Base-by-base conservation (phyloP, 371 early-diverging fungal genomes). In the Mucor mucedo region DNA sequence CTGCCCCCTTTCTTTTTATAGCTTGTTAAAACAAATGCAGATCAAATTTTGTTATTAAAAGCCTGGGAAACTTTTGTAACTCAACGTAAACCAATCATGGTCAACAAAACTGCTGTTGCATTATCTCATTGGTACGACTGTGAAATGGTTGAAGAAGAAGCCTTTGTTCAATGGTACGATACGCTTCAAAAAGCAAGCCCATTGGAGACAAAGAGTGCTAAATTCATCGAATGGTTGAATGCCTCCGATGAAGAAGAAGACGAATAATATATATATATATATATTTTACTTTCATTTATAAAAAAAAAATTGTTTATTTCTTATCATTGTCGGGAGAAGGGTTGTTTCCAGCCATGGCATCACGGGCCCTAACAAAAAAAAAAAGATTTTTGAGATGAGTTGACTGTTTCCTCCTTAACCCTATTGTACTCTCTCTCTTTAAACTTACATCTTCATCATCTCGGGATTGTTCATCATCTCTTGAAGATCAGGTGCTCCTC, bases 401-500 rank as follows among this genome's bases (percentile, higher is more conserved):
- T 11, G 27, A 44, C 5, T 21, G 1, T 21, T 21, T 21, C 21
- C 21, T 21, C 21, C 21, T 21, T 21, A 21, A 21, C 21, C 21
- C 21, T 21, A 21, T 21, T 21, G 21, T 21, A 21, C 21, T 21
- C 21, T 21, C 21, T 21, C 21, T 21, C 21, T 21, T 1, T 0
- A 21, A 21, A 73, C 86, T 80, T 78, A 87, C 93, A 91, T 86
- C 47, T 89, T 81, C 62, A 86, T 84, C 63, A 92, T 81, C 59
- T 88, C 86, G 8, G 94, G 94, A 71, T 93, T 87, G 48, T 84
- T 83, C 89, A 93, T 83, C 89, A 93, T 87, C 50, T 87, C 84
- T 21, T 81, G 74, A 47, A 93, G 73, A 52, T 84, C 82, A 35
- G 84, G 81, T 13, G 77, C 74, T n/a, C 79, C 86, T 14, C 81